Base-by-base conservation (phyloP, 106 monocot species). In the Platanthera guangdongensis region DNA sequence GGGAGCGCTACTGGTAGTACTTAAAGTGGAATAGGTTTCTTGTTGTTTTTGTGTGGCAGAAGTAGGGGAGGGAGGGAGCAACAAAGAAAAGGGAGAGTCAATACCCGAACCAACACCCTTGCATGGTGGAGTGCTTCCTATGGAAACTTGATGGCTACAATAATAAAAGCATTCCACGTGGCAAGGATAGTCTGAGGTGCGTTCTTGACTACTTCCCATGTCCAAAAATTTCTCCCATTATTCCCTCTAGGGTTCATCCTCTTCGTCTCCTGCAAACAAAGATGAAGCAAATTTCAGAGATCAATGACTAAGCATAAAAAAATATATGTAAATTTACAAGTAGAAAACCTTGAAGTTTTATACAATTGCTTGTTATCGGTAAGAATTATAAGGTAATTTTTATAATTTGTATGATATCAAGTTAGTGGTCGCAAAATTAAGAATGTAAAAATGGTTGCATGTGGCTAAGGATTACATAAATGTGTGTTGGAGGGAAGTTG, bases 31-130 rank as follows among this genome's bases (percentile, higher is more conserved):
- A 63, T 21, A 63, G 22, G 21, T 19, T 30, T 65, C 10, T 30
- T 65, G 25, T 65, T 65, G 9, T 65, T 65, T 12, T 70, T 47
- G 70, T 51, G 16, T 72, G 39, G 72, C 72, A 72, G 14, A 72
- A 72, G 72, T 72, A 72, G 51, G 16, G 15, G 47, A 72, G 72
- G 22, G 51, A 50, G 18, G 18, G 72, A 72, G 7, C 2, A 10
- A 72, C 50, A 51, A 22, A 72, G 50, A 47, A 71, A 51, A n/a
- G 51, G 79, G 50, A 74, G 82, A 93, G 93, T 93, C 93, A 93
- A 93, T 93, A 82, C 93, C 93, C 93, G 94, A 94, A 94, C 94
- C 94, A 88, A 82, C 77, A 54, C 78, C 86, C 81, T 88, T 86
- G 86, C 82, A 78, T 80, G 19, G 74, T 84, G 82, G 75, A 67